These are phyloP conservation scores for Aspergillus sp. DNA, from an alignment of 2,329 filamentous ascomycete genomes.

Conservation along the genomic window DNA sequence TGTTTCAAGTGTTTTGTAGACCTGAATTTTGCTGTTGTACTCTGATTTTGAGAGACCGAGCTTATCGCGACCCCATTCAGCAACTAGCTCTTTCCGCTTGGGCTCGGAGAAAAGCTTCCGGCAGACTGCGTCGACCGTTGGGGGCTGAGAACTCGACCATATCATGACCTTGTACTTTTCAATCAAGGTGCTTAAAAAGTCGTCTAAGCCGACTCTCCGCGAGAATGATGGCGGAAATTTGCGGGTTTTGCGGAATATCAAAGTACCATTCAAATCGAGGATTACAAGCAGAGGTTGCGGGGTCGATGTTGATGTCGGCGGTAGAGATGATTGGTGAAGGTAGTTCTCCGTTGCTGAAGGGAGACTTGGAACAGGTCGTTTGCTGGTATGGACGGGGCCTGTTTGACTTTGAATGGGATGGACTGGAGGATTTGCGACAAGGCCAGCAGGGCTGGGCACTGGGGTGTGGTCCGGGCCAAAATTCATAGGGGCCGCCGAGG, in stretches of 20 bases:
- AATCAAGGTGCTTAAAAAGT: constrained; percentile 76
- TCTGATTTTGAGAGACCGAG: constrained; percentile 69
- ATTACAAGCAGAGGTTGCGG: constrained; percentile 76
- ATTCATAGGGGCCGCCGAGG: constrained; percentile 21
- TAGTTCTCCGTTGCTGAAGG: constrained; percentile 67
- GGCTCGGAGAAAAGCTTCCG: constrained; percentile 62
- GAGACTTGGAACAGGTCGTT: constrained; percentile 10
- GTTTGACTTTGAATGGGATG: not conserved
- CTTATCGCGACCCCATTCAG: constrained; percentile 77
- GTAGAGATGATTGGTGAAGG: constrained; percentile 56
- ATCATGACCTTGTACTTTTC: constrained; percentile 78
- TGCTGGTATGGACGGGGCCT: constrained; percentile 3
- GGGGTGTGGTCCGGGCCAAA: constrained; percentile 14
- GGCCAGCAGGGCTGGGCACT: not conserved
- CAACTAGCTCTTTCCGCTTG: constrained; percentile 63
- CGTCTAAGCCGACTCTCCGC: constrained; percentile 67
- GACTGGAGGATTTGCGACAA: not conserved
- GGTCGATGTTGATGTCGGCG: constrained; percentile 46
- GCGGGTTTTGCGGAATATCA: constrained; percentile 71
- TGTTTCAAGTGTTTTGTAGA: constrained; percentile 80
- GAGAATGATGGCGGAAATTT: constrained; percentile 59
- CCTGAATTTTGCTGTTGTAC: constrained; percentile 74
- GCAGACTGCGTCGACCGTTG: constrained; percentile 69
- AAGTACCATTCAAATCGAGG: constrained; percentile 90
- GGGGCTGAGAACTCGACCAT: constrained; percentile 82